Evolutionary conservation across 805 yeast species (phyloP).

Genomic region (Lipomyces starkeyi): DNA sequence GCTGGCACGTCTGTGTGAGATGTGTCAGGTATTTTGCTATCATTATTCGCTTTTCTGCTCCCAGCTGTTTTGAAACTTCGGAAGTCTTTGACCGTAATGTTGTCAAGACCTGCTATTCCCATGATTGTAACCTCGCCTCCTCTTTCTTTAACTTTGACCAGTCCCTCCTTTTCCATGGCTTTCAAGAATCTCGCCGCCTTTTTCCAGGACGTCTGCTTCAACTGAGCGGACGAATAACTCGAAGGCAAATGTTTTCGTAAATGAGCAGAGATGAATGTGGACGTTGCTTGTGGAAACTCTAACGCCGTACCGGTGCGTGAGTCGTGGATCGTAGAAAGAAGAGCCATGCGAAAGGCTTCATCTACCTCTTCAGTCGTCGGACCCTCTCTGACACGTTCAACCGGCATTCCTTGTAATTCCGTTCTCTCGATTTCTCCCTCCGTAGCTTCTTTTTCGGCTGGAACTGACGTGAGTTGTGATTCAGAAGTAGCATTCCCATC

Average conservation of each 20-base stretch:
- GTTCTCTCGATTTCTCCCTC: not conserved
- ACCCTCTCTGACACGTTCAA: not conserved
- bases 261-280: conserved; percentile 74
- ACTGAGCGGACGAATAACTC: conserved; percentile 44
- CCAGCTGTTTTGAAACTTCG: conserved; percentile 59
- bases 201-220: conserved; percentile 87
- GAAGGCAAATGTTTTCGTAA: conserved; percentile 73
- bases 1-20: not conserved
- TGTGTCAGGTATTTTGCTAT: conserved; percentile 24
- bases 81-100: conserved; percentile 61
- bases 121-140: conserved; percentile 76
- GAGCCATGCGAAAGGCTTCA: conserved; percentile 70
- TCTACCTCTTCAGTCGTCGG: conserved; percentile 66
- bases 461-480: not conserved
- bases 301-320: conserved; percentile 47
- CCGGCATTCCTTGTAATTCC: not conserved
- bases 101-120: conserved; percentile 54
- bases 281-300: conserved; percentile 72
- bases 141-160: conserved; percentile 77
- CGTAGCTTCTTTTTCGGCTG: not conserved
- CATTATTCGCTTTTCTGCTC: conserved; percentile 12
- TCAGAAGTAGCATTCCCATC: not conserved
- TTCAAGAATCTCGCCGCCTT: conserved; percentile 85
- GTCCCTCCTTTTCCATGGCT: conserved; percentile 78
- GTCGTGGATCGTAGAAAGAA: conserved; percentile 68